Percentiles rank a stretch among this genome's conserved stretches.
phyloP scores from a whole-genome alignment of 1,139 yeast species.

The Zygoascus meyerae region DNA sequence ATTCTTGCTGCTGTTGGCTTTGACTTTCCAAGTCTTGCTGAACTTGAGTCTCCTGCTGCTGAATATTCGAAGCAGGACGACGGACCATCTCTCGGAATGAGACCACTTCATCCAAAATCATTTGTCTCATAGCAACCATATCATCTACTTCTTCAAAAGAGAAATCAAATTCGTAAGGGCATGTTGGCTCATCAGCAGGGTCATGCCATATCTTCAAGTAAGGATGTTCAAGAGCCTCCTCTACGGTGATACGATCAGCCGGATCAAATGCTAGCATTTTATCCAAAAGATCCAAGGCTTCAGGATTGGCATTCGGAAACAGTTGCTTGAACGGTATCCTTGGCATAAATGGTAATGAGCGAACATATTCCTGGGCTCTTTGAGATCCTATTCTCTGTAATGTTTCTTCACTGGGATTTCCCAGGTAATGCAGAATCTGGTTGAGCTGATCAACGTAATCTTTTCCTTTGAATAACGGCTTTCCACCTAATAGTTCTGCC shows the following conservation, averaged over 20 bases:
- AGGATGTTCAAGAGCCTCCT: slow-evolving; percentile 84
- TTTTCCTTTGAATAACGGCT: slow-evolving; percentile 87
- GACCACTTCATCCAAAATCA: slow-evolving; percentile 78
- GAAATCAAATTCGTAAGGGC: slow-evolving; percentile 80
- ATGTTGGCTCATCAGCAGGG: slow-evolving; percentile 87
- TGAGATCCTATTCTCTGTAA: slow-evolving; percentile 78
- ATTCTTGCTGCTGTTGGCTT: slow-evolving; percentile 6
- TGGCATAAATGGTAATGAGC: slow-evolving; percentile 77
- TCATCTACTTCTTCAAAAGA: slow-evolving; percentile 85
- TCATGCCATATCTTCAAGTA: slow-evolving; percentile 94
- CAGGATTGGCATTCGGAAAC: slow-evolving; percentile 81
- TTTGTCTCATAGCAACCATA: slow-evolving; percentile 63
- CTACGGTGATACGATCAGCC: slow-evolving; percentile 75
- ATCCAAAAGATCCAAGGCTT: slow-evolving; percentile 77
- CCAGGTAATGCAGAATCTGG: slow-evolving; percentile 76
- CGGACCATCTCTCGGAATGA: slow-evolving; percentile 72
- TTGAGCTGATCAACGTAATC: slow-evolving; percentile 95
- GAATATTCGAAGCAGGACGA: slow-evolving; percentile 53
- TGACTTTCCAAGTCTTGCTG: slow-evolving; percentile 19
- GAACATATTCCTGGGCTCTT: slow-evolving; percentile 87
- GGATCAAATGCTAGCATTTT: slow-evolving; percentile 88
- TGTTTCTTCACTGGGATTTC: slow-evolving; percentile 86
- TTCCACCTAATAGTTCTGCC: slow-evolving; percentile 89
- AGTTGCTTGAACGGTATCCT: slow-evolving; percentile 67
- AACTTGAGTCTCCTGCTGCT: slow-evolving; percentile 26